These are phyloP conservation scores for Taiozyma sp. DNA, from an alignment of 1,139 yeast genomes.

Conservation along the genomic window DNA sequence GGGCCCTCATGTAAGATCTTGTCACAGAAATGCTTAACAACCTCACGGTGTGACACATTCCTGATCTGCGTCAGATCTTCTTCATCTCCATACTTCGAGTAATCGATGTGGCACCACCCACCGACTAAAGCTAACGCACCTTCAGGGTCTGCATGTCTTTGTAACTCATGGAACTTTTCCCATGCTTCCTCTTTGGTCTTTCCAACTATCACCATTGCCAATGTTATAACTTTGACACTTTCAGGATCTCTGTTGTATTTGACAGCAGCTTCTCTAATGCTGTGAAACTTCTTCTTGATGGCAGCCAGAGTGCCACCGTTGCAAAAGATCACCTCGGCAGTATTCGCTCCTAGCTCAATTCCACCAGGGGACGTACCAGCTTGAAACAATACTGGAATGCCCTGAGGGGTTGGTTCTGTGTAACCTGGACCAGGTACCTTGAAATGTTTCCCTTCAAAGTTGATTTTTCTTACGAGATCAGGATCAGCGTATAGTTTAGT, in stretches of 20 bases:
- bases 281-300: conserved; percentile 16
- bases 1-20: conserved; percentile 20
- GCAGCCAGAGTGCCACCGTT: conserved; percentile 25
- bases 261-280: conserved; percentile 22
- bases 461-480: conserved; percentile 31
- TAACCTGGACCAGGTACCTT: conserved; percentile 36
- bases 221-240: conserved; percentile 24
- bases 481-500: conserved; percentile 33
- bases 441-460: conserved; percentile 33
- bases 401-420: conserved; percentile 36
- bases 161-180: conserved; percentile 21
- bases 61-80: conserved; percentile 11
- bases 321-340: conserved; percentile 37
- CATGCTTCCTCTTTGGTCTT: conserved; percentile 29
- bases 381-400: conserved; percentile 37
- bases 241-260: conserved; percentile 24
- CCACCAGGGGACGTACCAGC: conserved; percentile 41
- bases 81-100: conserved; percentile 22
- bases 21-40: conserved; percentile 21
- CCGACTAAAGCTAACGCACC: conserved; percentile 30
- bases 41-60: conserved; percentile 19
- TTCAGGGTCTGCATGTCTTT: conserved; percentile 24
- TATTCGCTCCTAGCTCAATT: conserved; percentile 36
- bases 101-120: conserved; percentile 25
- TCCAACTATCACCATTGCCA: conserved; percentile 24